Evolutionary conservation across 371 early-diverging fungal genomes (phyloP), one percentile per base, ranked within the genome.

Genomic region (Circinella minor): DNA sequence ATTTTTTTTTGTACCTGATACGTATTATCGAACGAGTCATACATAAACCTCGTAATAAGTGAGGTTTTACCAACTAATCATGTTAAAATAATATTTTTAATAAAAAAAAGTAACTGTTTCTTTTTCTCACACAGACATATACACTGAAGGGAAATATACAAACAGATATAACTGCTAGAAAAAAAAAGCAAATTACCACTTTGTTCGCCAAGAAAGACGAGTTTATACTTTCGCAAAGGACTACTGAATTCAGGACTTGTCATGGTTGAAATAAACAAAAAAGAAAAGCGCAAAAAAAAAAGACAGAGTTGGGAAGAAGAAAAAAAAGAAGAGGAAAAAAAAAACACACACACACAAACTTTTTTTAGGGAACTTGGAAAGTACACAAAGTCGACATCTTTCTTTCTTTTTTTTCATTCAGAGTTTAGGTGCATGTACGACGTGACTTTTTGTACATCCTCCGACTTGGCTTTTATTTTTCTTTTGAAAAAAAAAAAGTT

Each of bases 31-130:
- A 97, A 97, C 18, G 95, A 95, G 75, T 96, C 97, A 77, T 97
- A 96, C 97, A 97, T 96, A 81, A 97, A 97, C 20, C 96, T 91
- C n/a, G 98, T 97, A 71, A 99, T 98, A 51, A 99, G 88, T 6
- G 97, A 96, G 4, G 99, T 99, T 79, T 99, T 99, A 65, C 99
- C 99, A 43, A 98, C 98, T 93, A 70, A 0, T n/a, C 27, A 27
- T 27, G 2, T 27, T 1, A 36, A 36, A n/a, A 38, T 14, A 11
- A 4, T 7, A 17, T 51, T n/a, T 13, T 51, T 51, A 51, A 51
- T 51, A 51, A 2, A 43, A 9, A 43, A 43, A 43, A 43, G 3
- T 6, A 11, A 11, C 43, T 43, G 43, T 43, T 9, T 43, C 43
- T 3, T 43, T 43, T 6, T 43, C 43, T 27, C 27, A 27, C 27